Percentiles rank a stretch among this genome's conserved stretches.
Conservation (phyloP, 2,329 filamentous ascomycete genomes). For the Penicillium frequentans region DNA sequence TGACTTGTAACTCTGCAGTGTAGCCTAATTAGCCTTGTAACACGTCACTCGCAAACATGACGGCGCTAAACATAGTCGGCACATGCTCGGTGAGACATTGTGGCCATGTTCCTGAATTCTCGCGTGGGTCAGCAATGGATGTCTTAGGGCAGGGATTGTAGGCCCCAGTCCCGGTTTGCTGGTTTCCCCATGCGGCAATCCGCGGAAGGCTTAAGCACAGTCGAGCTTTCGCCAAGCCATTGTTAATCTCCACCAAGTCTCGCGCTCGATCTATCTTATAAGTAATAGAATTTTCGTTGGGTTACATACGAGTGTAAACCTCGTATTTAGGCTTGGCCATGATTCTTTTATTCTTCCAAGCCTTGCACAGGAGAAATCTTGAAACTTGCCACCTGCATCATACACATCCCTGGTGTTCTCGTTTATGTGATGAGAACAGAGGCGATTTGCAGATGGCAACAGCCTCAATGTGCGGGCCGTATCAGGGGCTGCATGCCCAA, state of each 20-base stretch:
- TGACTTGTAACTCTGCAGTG: background rate
- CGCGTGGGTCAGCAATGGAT: background rate
- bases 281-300: background rate
- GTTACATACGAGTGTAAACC: background rate
- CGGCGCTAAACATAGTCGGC: background rate
- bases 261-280: background rate
- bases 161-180: background rate
- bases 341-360: too few species aligned
- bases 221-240: background rate
- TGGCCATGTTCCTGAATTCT: constrained; percentile 1
- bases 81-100: constrained; percentile 5
- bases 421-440: background rate
- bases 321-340: background rate
- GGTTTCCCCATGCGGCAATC: background rate
- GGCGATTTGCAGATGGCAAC: background rate
- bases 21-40: background rate
- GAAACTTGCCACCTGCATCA: too few species aligned
- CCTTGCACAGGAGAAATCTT: too few species aligned
- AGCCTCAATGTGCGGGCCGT: background rate
- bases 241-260: background rate
- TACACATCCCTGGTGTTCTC: too few species aligned
- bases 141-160: background rate
- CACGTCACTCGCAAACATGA: background rate
- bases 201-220: background rate
- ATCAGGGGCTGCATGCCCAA: background rate